Percentiles rank a stretch among this genome's conserved stretches.
phyloP scores from a whole-genome alignment of 2,329 filamentous ascomycete genomes.

The Colletotrichum shisoi region DNA sequence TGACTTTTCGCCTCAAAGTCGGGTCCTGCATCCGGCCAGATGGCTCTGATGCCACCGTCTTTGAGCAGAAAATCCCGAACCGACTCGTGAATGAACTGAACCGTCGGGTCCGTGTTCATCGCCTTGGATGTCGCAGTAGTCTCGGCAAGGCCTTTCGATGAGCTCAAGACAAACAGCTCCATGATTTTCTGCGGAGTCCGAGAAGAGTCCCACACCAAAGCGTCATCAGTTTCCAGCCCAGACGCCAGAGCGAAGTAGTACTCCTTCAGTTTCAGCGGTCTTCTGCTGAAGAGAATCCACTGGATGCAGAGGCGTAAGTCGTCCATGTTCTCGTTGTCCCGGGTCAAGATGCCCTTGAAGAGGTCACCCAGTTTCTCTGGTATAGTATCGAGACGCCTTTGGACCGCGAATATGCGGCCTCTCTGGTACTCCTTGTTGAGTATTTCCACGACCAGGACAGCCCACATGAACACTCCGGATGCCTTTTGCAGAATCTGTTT shows the following conservation, averaged over 20 bases:
- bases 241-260: background rate
- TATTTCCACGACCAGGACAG: background rate
- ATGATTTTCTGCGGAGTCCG: background rate
- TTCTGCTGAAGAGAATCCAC: background rate
- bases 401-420: background rate
- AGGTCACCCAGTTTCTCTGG: background rate
- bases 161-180: background rate
- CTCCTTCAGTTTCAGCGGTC: background rate
- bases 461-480: background rate
- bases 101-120: background rate
- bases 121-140: background rate
- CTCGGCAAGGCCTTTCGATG: background rate
- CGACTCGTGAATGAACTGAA: background rate
- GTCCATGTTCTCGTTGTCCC: background rate
- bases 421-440: background rate
- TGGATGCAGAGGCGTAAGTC: background rate
- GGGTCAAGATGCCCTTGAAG: background rate
- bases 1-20: background rate
- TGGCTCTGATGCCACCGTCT: background rate
- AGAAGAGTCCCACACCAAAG: background rate
- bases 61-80: background rate
- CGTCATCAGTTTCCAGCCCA: background rate
- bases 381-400: background rate
- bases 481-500: background rate
- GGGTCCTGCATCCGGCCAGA: background rate